These are phyloP conservation scores for Backusella parvicylindrica DNA, from an alignment of 192 early-diverging fungal genomes.

Conservation along the genomic window DNA sequence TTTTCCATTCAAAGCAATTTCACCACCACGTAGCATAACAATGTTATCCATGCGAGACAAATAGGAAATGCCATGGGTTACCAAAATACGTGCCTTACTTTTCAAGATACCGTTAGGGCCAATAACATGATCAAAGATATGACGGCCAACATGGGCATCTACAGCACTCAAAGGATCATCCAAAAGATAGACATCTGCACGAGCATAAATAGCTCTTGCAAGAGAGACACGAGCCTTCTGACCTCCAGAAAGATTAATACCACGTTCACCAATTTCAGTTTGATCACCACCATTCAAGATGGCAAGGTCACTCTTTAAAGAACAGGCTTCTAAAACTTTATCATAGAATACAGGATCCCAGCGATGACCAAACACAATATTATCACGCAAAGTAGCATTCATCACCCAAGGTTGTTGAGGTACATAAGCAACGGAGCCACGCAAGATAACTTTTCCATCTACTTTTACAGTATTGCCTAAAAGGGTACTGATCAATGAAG, in stretches of 20 bases:
- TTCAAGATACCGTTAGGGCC: constrained; percentile 81
- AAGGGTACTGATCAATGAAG: constrained; percentile 73
- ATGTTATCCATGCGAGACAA: constrained; percentile 63
- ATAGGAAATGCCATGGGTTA: constrained; percentile 80
- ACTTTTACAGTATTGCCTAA: constrained; percentile 85
- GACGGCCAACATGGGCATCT: constrained; percentile 61
- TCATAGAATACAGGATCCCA: constrained; percentile 78
- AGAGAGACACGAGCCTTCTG: constrained; percentile 74
- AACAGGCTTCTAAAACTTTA: constrained; percentile 71
- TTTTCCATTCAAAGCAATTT: constrained; percentile 63
- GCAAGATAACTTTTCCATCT: constrained; percentile 61
- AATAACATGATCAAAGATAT: constrained; percentile 87
- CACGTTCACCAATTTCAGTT: constrained; percentile 91
- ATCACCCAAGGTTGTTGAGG: constrained; percentile 91
- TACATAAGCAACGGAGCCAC: constrained; percentile 69
- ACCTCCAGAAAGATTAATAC: constrained; percentile 89
- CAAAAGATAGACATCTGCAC: constrained; percentile 85
- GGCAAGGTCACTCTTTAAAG: constrained; percentile 78
- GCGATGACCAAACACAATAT: constrained; percentile 84
- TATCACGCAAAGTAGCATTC: constrained; percentile 90
- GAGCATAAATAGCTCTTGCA: constrained; percentile 84
- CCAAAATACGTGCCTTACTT: constrained; percentile 75
- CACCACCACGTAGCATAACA: constrained; percentile 71
- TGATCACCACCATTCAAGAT: constrained; percentile 84
- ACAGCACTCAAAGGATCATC: constrained; percentile 64